These are phyloP conservation scores for Salix suchowensis DNA, from an alignment of 345 rosid species.

Conservation along the genomic window DNA sequence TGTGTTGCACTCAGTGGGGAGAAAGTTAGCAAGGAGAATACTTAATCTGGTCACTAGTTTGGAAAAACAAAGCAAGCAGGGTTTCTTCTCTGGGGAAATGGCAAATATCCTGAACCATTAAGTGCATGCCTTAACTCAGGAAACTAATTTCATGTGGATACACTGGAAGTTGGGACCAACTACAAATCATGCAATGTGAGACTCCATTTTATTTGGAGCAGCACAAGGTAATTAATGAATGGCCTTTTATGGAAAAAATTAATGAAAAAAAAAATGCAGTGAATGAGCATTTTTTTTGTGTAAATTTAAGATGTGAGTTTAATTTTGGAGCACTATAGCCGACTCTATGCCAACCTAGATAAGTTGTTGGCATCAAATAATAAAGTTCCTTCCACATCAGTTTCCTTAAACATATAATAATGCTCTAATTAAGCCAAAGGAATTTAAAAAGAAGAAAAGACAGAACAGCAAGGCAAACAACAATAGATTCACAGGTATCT, in stretches of 20 bases:
- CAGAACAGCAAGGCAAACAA: background rate
- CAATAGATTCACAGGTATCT: background rate
- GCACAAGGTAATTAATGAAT: background rate
- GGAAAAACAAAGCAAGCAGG: background rate
- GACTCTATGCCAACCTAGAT: background rate
- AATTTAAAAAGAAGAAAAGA: background rate
- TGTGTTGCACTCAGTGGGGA: background rate
- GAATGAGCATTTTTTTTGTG: background rate
- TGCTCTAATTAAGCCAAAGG: background rate
- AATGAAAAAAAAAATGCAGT: background rate
- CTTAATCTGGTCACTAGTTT: background rate
- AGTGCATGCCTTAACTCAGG: background rate
- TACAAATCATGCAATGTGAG: background rate
- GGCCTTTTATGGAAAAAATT: background rate
- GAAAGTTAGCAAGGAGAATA: background rate
- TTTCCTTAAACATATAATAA: background rate
- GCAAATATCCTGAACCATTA: background rate
- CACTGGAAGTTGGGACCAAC: background rate
- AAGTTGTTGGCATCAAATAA: background rate
- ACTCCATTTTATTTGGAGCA: background rate
- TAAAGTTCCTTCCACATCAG: background rate
- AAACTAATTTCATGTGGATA: background rate
- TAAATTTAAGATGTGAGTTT: background rate
- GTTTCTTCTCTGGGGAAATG: background rate
- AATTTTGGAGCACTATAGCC: background rate